Conservation (phyloP, 192 early-diverging fungal species). For the Obelidium mucronatum region DNA sequence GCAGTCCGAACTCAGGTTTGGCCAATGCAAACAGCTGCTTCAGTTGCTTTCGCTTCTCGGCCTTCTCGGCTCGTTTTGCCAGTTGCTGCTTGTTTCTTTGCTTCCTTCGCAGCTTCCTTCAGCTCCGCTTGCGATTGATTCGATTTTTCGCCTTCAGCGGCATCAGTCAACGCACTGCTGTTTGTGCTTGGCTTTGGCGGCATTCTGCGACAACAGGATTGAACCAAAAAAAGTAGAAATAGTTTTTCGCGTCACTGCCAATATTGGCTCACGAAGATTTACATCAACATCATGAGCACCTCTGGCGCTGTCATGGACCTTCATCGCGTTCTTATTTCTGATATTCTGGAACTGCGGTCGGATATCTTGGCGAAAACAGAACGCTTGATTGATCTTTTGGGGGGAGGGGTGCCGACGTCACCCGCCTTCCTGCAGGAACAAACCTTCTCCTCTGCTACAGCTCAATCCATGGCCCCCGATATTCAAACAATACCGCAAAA, state of each 20-base stretch:
- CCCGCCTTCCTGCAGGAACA: neutral
- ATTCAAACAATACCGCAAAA: neutral
- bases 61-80: no score
- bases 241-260: no score
- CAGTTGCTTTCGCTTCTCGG: neutral
- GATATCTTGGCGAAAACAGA: constrained; percentile 6
- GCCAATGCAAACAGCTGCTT: constrained; percentile 29
- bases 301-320: constrained; percentile 3
- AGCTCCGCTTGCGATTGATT: neutral
- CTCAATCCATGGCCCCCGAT: neutral
- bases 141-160: neutral
- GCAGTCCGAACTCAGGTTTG: constrained; percentile 22
- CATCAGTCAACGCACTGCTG: neutral
- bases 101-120: neutral
- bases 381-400: neutral
- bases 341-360: constrained; percentile 7
- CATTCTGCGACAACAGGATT: no score
- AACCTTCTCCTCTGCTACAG: neutral
- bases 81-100: no score
- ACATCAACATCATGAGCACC: neutral
- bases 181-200: neutral
- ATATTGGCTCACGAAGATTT: no score
- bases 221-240: no score
- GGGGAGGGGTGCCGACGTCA: neutral
- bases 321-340: constrained; percentile 3